Conservation (phyloP, 1,139 yeast species). For the Yamadazyma conglobata region DNA sequence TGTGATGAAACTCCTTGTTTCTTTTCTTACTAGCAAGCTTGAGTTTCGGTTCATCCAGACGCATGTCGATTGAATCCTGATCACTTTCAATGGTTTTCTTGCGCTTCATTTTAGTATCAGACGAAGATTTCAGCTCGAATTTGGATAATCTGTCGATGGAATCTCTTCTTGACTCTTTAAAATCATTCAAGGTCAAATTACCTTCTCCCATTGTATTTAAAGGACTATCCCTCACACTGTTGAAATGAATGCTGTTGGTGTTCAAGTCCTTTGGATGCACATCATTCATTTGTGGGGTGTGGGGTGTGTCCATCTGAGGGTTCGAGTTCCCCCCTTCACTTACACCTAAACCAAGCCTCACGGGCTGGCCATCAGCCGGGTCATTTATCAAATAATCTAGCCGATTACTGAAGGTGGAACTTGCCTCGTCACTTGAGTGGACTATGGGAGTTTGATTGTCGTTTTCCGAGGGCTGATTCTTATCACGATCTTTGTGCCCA, state of each 20-base stretch:
- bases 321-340: too few species aligned
- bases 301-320: too few species aligned
- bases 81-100: slow-evolving; percentile 8
- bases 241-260: slow-evolving; percentile 49
- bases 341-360: too few species aligned
- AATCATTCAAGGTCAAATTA: slow-evolving; percentile 57
- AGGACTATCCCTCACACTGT: slow-evolving; percentile 55
- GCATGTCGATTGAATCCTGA: slow-evolving; percentile 6
- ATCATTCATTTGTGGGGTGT: too few species aligned
- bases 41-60: slow-evolving; percentile 16
- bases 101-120: slow-evolving; percentile 4
- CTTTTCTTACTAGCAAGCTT: slow-evolving; percentile 40
- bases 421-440: slow-evolving; percentile 1
- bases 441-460: too few species aligned
- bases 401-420: slow-evolving; percentile 16
- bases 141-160: slow-evolving; percentile 4
- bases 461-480: too few species aligned
- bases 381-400: slow-evolving; percentile 18
- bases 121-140: slow-evolving; percentile 2
- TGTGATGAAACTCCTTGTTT: slow-evolving; percentile 59
- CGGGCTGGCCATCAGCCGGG: too few species aligned
- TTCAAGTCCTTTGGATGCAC: slow-evolving; percentile 3
- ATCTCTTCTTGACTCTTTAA: slow-evolving; percentile 25
- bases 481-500: slow-evolving; percentile 5
- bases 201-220: slow-evolving; percentile 71